Evolutionary conservation across 2,329 filamentous ascomycete genomes (phyloP).

Genomic region (Colletotrichum scovillei): DNA sequence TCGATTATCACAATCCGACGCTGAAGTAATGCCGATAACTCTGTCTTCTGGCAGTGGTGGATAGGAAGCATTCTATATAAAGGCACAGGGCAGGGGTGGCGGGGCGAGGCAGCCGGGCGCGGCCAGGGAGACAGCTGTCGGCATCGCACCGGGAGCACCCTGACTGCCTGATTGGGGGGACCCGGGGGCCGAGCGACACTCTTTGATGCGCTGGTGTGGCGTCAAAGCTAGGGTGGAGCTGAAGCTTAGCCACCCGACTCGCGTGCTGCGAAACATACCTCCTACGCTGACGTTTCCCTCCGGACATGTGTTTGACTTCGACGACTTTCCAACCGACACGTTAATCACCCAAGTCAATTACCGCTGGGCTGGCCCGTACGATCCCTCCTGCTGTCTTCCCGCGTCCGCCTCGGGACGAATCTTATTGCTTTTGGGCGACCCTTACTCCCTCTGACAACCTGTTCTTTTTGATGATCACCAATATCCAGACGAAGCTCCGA

Average conservation of each 20-base stretch:
- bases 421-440: neutral
- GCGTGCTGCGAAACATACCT: constrained; percentile 36
- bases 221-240: constrained; percentile 37
- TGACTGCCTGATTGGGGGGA: constrained; percentile 17
- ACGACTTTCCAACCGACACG: constrained; percentile 30
- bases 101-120: neutral
- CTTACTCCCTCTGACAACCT: constrained; percentile 3
- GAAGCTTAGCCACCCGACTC: constrained; percentile 37
- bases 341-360: constrained; percentile 18
- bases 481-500: constrained; percentile 49
- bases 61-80: constrained; percentile 12
- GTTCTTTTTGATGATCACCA: constrained; percentile 55
- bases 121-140: constrained; percentile 22
- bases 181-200: constrained; percentile 18
- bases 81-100: constrained; percentile 15
- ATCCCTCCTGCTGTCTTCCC: neutral
- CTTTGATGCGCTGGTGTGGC: constrained; percentile 35
- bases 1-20: neutral
- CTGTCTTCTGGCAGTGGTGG: neutral
- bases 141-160: constrained; percentile 20
- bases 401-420: constrained; percentile 14
- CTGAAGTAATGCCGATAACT: neutral
- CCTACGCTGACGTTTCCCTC: constrained; percentile 36
- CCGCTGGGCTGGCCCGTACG: constrained; percentile 32
- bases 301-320: constrained; percentile 26